These are phyloP conservation scores for Scleroderma bovista DNA, from an alignment of 768 basidiomycete species.

Conservation along the genomic window DNA sequence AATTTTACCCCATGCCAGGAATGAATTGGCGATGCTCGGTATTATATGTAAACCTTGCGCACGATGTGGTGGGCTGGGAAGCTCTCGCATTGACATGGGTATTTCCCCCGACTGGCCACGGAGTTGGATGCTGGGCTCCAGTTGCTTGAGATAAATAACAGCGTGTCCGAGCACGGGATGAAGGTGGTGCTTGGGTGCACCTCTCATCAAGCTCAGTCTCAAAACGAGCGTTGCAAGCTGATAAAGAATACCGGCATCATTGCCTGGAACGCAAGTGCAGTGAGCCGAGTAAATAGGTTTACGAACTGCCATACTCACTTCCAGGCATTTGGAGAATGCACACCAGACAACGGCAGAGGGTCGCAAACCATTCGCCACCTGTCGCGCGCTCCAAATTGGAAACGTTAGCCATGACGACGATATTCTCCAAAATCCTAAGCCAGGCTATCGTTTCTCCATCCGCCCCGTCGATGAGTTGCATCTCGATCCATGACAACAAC, in stretches of 20 bases:
- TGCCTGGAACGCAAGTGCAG: constrained; percentile 10
- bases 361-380: constrained; percentile 54
- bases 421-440: constrained; percentile 62
- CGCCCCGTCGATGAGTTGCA: constrained; percentile 41
- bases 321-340: constrained; percentile 29
- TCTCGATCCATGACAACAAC: constrained; percentile 78
- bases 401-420: constrained; percentile 45
- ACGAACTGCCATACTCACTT: constrained; percentile 11
- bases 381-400: constrained; percentile 50
- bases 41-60: constrained; percentile 34
- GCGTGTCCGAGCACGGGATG: constrained; percentile 27
- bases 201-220: constrained; percentile 33
- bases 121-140: constrained; percentile 21
- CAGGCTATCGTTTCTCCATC: constrained; percentile 49
- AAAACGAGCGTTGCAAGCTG: constrained; percentile 29
- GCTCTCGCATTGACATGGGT: constrained; percentile 1
- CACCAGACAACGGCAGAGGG: constrained; percentile 47
- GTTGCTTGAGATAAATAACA: constrained; percentile 19
- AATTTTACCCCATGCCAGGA: constrained; percentile 43
- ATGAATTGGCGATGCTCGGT: constrained; percentile 18
- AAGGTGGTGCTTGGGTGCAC: constrained; percentile 21
- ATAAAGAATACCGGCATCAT: constrained; percentile 11
- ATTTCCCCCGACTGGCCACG: neutral
- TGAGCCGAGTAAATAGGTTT: neutral
- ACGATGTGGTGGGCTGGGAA: constrained; percentile 27